Evolutionary conservation across 2,329 filamentous ascomycete species (phyloP).

Genomic region (Sporothrix dimorphospora): DNA sequence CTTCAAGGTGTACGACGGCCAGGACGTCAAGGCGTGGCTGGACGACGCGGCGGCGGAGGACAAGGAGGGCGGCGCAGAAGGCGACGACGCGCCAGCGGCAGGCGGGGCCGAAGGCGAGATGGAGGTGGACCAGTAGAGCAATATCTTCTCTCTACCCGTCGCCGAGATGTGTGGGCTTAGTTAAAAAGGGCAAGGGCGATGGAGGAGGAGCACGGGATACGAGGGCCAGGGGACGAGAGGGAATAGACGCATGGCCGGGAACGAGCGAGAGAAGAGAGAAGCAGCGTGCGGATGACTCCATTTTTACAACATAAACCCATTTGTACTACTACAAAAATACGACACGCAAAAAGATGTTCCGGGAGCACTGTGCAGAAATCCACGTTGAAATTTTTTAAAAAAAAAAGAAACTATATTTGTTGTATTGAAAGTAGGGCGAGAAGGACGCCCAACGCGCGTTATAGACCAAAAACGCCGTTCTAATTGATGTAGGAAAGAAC

Average conservation of each 20-base stretch:
- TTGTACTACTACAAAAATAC: slow-evolving; percentile 23
- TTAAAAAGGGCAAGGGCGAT: background rate
- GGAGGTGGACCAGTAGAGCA: slow-evolving; percentile 48
- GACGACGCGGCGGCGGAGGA: slow-evolving; percentile 74
- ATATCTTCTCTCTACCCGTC: background rate
- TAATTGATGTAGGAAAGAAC: slow-evolving; percentile 4
- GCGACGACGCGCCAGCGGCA: slow-evolving; percentile 46
- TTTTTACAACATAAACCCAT: slow-evolving; percentile 1
- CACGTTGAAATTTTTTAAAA: background rate
- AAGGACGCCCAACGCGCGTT: background rate
- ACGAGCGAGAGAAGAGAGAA: background rate
- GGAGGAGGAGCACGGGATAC: too few species aligned
- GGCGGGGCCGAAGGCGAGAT: slow-evolving; percentile 42
- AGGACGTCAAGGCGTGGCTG: slow-evolving; percentile 83
- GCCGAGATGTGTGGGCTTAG: background rate
- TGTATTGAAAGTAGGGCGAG: slow-evolving; percentile 5
- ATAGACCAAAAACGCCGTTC: slow-evolving; percentile 20
- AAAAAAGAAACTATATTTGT: background rate
- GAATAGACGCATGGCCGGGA: background rate
- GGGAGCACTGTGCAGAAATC: background rate
- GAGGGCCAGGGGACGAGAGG: too few species aligned
- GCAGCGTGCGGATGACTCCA: slow-evolving; percentile 4
- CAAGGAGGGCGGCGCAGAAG: slow-evolving; percentile 51
- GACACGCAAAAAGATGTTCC: slow-evolving; percentile 1
- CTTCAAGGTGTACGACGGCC: slow-evolving; percentile 89